phyloP scores from a whole-genome alignment of 805 yeast species.

The Yamadazyma nakazawae region DNA sequence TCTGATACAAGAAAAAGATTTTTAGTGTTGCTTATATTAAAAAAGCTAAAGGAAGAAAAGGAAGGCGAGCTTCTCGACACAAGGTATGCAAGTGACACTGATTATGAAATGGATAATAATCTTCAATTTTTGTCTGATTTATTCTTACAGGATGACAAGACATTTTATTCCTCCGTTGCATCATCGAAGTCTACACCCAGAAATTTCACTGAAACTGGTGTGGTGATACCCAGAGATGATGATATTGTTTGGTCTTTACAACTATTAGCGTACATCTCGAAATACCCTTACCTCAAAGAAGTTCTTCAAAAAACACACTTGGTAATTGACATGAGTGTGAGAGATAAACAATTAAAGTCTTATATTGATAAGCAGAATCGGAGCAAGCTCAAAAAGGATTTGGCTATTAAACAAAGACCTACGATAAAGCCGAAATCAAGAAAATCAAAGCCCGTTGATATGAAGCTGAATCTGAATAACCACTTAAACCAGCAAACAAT shows the following conservation, averaged over 20 bases:
- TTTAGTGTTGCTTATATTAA: conserved; percentile 33
- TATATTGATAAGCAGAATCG: conserved; percentile 35
- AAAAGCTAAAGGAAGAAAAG: conserved; percentile 36
- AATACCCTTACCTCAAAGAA: conserved; percentile 77
- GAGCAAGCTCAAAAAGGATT: conserved; percentile 27
- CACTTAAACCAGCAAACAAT: neutral
- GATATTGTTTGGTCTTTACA: conserved; percentile 94
- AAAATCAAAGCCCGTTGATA: conserved; percentile 14
- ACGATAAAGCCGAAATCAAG: conserved; percentile 34
- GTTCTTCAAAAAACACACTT: conserved; percentile 72
- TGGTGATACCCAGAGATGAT: conserved; percentile 85
- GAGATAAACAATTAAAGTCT: conserved; percentile 38
- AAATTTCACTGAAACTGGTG: conserved; percentile 53
- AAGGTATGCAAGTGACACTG: conserved; percentile 26
- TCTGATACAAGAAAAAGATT: conserved; percentile 36
- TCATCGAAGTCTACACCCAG: conserved; percentile 33
- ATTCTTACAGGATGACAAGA: conserved; percentile 34
- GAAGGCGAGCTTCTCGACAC: conserved; percentile 33
- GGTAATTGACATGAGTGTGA: conserved; percentile 58
- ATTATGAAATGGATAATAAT: conserved; percentile 41
- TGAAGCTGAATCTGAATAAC: neutral
- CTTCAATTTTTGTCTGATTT: conserved; percentile 40
- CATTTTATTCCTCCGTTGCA: conserved; percentile 13
- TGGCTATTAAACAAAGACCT: conserved; percentile 28
- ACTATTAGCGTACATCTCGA: conserved; percentile 86